Percentiles rank a stretch among this genome's conserved stretches.
Conservation (phyloP, 83 land plant species). For the Thuja plicata region DNA sequence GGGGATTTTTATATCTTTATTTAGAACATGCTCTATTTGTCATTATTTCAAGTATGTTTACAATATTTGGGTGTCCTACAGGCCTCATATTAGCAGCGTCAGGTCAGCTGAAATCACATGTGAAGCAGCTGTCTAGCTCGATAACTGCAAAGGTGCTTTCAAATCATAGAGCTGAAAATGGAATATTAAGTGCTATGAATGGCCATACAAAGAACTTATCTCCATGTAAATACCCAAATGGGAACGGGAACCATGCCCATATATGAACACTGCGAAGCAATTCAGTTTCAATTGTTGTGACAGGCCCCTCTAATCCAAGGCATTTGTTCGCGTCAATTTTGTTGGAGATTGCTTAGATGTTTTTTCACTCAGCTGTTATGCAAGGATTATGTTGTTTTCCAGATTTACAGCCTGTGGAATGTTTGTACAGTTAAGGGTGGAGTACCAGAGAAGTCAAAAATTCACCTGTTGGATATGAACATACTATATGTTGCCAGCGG, state of each 20-base stretch:
- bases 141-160: not conserved
- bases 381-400: slow-evolving; percentile 1
- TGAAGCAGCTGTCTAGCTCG: not conserved
- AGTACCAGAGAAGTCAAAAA: not conserved
- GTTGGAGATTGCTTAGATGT: not conserved
- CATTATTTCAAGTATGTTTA: slow-evolving; percentile 2
- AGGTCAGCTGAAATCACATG: not conserved
- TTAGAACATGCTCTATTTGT: not conserved
- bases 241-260: not conserved
- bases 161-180: not conserved
- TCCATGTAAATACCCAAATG: not conserved
- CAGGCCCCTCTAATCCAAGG: not conserved
- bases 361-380: not conserved
- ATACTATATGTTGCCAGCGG: not conserved
- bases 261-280: not conserved
- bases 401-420: not conserved
- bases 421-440: slow-evolving; percentile 14
- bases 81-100: slow-evolving; percentile 9
- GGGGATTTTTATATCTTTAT: not conserved
- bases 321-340: slow-evolving; percentile 1
- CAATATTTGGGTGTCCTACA: not conserved
- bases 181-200: not conserved
- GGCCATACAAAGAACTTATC: not conserved
- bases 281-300: not conserved
- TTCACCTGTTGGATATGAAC: slow-evolving; percentile 8